Evolutionary conservation across 73 alveolate species (phyloP).

Genomic region (Uronychia setigera): DNA sequence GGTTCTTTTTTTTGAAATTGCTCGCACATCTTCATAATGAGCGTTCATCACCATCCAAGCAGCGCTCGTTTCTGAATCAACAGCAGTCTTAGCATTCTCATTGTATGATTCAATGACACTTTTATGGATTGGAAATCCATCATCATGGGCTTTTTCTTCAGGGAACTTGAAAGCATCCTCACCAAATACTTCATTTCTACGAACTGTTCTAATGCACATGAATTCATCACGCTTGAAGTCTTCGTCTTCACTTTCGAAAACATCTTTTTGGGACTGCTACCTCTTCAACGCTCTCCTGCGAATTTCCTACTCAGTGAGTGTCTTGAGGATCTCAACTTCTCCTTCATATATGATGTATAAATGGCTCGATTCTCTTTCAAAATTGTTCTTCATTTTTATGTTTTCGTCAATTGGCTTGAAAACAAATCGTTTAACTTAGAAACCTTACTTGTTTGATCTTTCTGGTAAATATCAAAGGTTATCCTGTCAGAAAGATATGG

Average conservation of each 20-base stretch:
- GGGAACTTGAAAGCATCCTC: not conserved
- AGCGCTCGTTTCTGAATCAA: not conserved
- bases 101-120: not conserved
- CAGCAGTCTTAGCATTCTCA: not conserved
- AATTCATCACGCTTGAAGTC: not conserved
- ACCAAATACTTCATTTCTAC: not conserved
- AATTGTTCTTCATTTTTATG: no score
- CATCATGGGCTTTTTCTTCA: not conserved
- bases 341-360: no score
- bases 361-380: no score
- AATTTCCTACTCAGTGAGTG: not conserved
- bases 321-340: not conserved
- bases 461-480: no score
- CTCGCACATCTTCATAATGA: not conserved
- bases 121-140: not conserved
- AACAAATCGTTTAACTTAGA: no score
- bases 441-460: no score
- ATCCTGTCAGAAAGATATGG: no score
- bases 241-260: not conserved
- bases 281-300: not conserved
- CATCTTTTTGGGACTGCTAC: not conserved
- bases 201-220: not conserved
- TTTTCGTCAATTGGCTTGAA: no score
- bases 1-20: not conserved
- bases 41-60: not conserved